Evolutionary conservation across 2,329 filamentous ascomycete species (phyloP).

Genomic region (Aspergillus luchuensis): DNA sequence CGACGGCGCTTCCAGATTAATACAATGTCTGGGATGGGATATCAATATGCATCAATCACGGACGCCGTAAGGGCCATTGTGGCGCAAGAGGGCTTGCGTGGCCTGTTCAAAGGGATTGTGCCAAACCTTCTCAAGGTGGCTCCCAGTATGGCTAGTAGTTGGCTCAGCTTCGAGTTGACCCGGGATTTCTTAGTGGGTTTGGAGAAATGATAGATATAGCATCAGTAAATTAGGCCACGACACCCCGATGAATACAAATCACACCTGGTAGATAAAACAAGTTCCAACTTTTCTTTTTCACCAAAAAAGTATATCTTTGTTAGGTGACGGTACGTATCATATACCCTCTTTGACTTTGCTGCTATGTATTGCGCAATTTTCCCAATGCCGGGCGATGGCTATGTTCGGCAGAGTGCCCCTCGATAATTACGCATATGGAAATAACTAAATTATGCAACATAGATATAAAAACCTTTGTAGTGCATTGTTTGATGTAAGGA

Average conservation of each 20-base stretch:
- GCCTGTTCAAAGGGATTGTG: slow-evolving; percentile 93
- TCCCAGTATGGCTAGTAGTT: slow-evolving; percentile 97
- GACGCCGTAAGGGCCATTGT: slow-evolving; percentile 84
- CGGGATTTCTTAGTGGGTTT: slow-evolving; percentile 78
- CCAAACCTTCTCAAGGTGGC: slow-evolving; percentile 96
- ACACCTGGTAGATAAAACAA: too few relatives aligned
- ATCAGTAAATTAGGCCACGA: too few relatives aligned
- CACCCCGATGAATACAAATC: too few relatives aligned
- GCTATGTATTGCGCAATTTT: too few relatives aligned
- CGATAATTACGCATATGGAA: not conserved
- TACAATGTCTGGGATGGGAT: slow-evolving; percentile 98
- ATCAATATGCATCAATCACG: slow-evolving; percentile 84
- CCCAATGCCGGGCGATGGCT: too few relatives aligned
- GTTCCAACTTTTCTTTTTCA: too few relatives aligned
- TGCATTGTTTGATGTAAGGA: not conserved
- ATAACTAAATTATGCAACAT: not conserved
- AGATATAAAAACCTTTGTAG: not conserved
- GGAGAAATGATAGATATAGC: slow-evolving; percentile 26
- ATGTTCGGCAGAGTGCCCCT: too few relatives aligned
- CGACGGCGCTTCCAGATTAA: slow-evolving; percentile 97
- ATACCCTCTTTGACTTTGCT: too few relatives aligned
- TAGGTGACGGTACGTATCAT: too few relatives aligned
- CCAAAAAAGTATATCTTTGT: too few relatives aligned
- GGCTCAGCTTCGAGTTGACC: slow-evolving; percentile 94
- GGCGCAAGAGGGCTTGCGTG: slow-evolving; percentile 76